phyloP scores from a whole-genome alignment of 164 flowering plant species.

The Pachysandra terminalis region DNA sequence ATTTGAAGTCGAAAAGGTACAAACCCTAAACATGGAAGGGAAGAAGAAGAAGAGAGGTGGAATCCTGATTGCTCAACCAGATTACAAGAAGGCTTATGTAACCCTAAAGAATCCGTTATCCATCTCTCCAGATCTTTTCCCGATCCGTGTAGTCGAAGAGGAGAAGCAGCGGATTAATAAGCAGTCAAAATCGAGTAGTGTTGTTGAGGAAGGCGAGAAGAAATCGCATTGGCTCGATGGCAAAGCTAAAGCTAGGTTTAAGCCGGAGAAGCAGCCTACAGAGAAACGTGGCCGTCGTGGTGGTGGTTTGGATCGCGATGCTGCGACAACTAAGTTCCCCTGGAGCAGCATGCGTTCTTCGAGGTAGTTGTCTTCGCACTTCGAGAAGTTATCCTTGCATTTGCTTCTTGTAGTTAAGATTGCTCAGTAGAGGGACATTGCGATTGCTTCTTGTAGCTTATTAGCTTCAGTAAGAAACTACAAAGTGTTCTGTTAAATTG shows the following conservation, averaged over 20 bases:
- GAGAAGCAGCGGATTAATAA: slow-evolving; percentile 39
- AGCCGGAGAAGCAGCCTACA: slow-evolving; percentile 5
- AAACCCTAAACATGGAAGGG: slow-evolving; percentile 76
- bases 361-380: slow-evolving; percentile 14
- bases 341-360: slow-evolving; percentile 50
- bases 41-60: slow-evolving; percentile 80
- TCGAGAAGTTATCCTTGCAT: neutral
- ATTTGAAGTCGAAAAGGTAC: slow-evolving; percentile 61
- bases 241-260: slow-evolving; percentile 13
- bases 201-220: slow-evolving; percentile 36
- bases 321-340: slow-evolving; percentile 37
- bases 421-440: neutral
- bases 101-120: slow-evolving; percentile 51
- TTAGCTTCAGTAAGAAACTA: neutral
- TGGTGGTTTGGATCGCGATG: slow-evolving; percentile 4
- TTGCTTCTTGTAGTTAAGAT: neutral
- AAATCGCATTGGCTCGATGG: slow-evolving; percentile 58
- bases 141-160: slow-evolving; percentile 45
- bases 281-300: slow-evolving; percentile 1
- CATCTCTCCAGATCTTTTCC: slow-evolving; percentile 48
- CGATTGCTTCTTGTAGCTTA: neutral
- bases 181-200: slow-evolving; percentile 33
- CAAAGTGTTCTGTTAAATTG: too few relatives aligned
- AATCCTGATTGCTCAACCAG: slow-evolving; percentile 48
- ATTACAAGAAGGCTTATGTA: slow-evolving; percentile 71